These are phyloP conservation scores for Dipteronia sinensis DNA, from an alignment of 345 rosid species.

Conservation along the genomic window DNA sequence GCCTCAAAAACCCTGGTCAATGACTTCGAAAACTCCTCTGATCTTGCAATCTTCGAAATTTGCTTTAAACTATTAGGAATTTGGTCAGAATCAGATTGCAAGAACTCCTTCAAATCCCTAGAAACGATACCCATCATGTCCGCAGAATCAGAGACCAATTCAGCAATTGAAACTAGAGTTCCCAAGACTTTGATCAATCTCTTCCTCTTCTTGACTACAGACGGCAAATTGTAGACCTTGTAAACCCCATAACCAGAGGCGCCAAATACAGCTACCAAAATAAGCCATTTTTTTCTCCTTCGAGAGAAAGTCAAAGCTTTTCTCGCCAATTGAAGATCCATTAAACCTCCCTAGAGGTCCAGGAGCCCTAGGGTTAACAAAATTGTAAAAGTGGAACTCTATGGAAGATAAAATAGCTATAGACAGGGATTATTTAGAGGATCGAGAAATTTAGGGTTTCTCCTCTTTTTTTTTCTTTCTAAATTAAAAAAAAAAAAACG, in stretches of 20 bases:
- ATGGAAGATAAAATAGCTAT: not conserved
- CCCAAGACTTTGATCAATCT: slow-evolving; percentile 58
- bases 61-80: slow-evolving; percentile 88
- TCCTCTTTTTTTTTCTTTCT: not conserved
- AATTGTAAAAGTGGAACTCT: not conserved
- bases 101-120: slow-evolving; percentile 65
- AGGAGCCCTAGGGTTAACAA: slow-evolving; percentile 14
- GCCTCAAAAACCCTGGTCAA: slow-evolving; percentile 64
- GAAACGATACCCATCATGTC: slow-evolving; percentile 63
- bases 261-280: slow-evolving; percentile 56
- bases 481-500: not conserved
- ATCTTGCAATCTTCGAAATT: slow-evolving; percentile 70
- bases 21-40: slow-evolving; percentile 63
- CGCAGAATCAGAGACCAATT: slow-evolving; percentile 72
- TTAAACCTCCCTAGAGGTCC: slow-evolving; percentile 32
- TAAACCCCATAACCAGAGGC: slow-evolving; percentile 80
- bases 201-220: slow-evolving; percentile 60
- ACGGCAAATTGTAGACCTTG: slow-evolving; percentile 67
- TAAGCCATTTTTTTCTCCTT: slow-evolving; percentile 65
- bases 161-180: slow-evolving; percentile 63
- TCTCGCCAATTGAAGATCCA: slow-evolving; percentile 57
- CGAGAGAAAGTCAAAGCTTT: slow-evolving; percentile 44
- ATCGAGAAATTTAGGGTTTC: slow-evolving; percentile 1
- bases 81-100: slow-evolving; percentile 73
- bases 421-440: not conserved